A percentile compares a stretch with the other conserved stretches of the same genome.
phyloP scores from a whole-genome alignment of 2,329 filamentous ascomycete species.

The Cordyceps cicadae region DNA sequence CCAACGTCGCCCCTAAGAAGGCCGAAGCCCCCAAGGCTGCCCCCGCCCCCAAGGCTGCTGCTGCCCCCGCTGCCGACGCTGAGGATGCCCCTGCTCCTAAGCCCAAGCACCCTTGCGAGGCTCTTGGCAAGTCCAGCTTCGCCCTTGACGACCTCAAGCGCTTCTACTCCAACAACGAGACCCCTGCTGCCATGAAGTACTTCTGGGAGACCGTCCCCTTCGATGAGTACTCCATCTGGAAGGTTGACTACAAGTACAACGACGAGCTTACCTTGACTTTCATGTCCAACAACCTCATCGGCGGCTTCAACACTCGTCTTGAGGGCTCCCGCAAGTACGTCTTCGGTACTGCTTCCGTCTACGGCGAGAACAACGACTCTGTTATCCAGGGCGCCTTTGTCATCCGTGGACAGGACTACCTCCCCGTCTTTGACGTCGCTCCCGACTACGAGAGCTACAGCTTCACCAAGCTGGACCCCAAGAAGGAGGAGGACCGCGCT shows the following conservation, averaged over 20 bases:
- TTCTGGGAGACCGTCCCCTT: constrained; percentile 97
- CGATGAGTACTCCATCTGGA: constrained; percentile 94
- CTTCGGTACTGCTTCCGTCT: constrained; percentile 86
- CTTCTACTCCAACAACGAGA: constrained; percentile 94
- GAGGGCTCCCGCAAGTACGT: constrained; percentile 97
- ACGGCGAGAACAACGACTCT: constrained; percentile 79
- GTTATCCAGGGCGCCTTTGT: constrained; percentile 90
- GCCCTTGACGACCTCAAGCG: constrained; percentile 97
- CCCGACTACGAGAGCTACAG: constrained; percentile 95
- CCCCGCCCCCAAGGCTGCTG: constrained; percentile 31
- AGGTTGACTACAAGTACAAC: constrained; percentile 97
- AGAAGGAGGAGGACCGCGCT: constrained; percentile 73
- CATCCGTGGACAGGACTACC: constrained; percentile 80
- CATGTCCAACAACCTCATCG: constrained; percentile 99
- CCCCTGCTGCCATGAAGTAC: constrained; percentile 78
- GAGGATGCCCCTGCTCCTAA: constrained; percentile 54
- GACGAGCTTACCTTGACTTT: constrained; percentile 94
- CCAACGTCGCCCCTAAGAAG: constrained; percentile 67
- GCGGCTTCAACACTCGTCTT: constrained; percentile 94
- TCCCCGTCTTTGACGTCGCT: constrained; percentile 88
- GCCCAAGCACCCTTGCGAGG: constrained; percentile 92
- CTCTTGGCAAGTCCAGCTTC: constrained; percentile 70
- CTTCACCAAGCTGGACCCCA: constrained; percentile 93
- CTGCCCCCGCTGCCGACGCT: constrained; percentile 28
- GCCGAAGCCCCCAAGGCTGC: constrained; percentile 58